Evolutionary conservation across 345 rosid species (phyloP), one percentile per base, ranked within the genome.

Genomic region (Fremontodendron californicum): DNA sequence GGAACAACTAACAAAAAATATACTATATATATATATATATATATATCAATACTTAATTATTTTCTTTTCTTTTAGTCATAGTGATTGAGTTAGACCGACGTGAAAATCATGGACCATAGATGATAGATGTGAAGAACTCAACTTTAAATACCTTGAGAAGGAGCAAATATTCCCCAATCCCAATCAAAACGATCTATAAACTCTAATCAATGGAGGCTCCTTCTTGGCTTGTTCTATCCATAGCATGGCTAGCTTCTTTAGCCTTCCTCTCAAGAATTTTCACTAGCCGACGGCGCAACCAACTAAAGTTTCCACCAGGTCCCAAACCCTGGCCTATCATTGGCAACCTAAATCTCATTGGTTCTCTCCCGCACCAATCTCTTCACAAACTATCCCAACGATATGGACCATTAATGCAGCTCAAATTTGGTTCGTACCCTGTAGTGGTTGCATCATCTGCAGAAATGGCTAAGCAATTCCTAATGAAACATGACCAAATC

Each of bases 271-370:
- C 19, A 27, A 52, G 0, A 57, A 18, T 10, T 54, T n/a, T 69
- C 49, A 68, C 13, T 60, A 13, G 19, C 19, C 18, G 49, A 3
- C 62, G 40, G 13, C 40, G 66, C 60, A 18, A 27, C n/a, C 39
- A 43, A 9, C 77, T 27, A 10, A 78, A 73, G 23, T 10, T 69
- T 6, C 82, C 85, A 7, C 84, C 88, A 6, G 85, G 85, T 18
- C 88, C 88, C 0, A 76, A 63, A 29, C 78, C 82, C 1, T 82
- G 84, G 85, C 88, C 85, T 0, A 64, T 82, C 6, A 82, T 85
- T 6, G 88, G 88, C 71, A 82, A 82, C 70, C 85, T 85, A 25
- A 67, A 80, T 63, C 82, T 85, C 16, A 81, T 82, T 0, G 84
- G 81, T 1, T 52, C 85, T 7, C 81, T 85, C 64, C 88, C 88